Base-by-base conservation (phyloP, 2,329 filamentous ascomycete species). In the Penicillium paneum region DNA sequence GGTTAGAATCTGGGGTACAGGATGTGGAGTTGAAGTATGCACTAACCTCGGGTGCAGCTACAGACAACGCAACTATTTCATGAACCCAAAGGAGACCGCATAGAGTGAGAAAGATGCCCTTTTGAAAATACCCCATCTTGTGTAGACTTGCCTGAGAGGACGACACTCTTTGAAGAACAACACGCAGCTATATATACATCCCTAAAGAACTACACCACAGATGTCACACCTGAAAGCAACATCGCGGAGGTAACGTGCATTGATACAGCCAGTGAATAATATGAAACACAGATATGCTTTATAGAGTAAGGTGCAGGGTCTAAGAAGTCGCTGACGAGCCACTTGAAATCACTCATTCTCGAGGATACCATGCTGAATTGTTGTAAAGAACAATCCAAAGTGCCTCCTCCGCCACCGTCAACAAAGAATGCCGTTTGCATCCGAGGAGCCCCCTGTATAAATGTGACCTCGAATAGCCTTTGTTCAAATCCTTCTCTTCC, bases 191-290 rank as follows among this genome's bases (percentile, higher is more conserved):
- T 44, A 54, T 50, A 50, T 12, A 28, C 5, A 17, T 40, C n/a
- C 4, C 7, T 10, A 47, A 28, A 40, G 42, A 21, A 26, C 19
- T 12, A 10, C 8, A 32, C 4, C 5, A 32, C 11, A 3, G 19
- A 21, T 29, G 7, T 10, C 34, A 32, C 19, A 5, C 8, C 2
- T 12, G 21, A 8, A 21, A 34, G 12, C 8, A 26, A 8, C 19
- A 34, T 15, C 26, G 6, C 13, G 40, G 46, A 32, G 39, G 39
- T 19, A 29, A 31, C 10, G 28, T 29, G 28, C 34, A 54, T 54
- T 54, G 19, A 54, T 54, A 39, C 40, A 44, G 26, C 7, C 8
- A 39, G 32, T 34, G 32, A 49, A 38, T 54, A 26, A 36, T 17
- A 26, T 54, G 52, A 54, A 54, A 54, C 46, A 28, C 17, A 29